These are phyloP conservation scores for Penicillium concentricum DNA, from an alignment of 2,329 filamentous ascomycete species.

Conservation along the genomic window DNA sequence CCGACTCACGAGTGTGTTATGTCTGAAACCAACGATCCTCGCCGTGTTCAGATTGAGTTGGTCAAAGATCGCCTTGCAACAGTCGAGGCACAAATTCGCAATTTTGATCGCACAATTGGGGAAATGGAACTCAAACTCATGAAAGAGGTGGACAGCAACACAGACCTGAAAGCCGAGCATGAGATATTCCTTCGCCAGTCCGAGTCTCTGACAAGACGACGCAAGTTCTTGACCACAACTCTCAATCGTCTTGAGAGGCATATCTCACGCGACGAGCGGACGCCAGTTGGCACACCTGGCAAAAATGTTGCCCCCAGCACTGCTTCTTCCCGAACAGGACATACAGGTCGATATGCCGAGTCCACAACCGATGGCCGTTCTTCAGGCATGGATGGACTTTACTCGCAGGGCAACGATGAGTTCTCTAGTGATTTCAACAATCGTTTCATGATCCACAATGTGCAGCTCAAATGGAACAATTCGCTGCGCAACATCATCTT, in stretches of 20 bases:
- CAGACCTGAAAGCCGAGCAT: constrained; percentile 43
- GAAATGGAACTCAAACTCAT: constrained; percentile 69
- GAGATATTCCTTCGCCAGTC: constrained; percentile 57
- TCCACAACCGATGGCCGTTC: constrained; percentile 56
- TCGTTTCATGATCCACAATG: constrained; percentile 95
- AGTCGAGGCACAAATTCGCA: constrained; percentile 72
- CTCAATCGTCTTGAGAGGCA: constrained; percentile 58
- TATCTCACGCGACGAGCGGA: constrained; percentile 40
- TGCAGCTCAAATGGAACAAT: constrained; percentile 99
- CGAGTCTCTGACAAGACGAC: constrained; percentile 57
- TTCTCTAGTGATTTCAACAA: constrained; percentile 96
- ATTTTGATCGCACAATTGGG: constrained; percentile 69
- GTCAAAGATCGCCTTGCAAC: constrained; percentile 78
- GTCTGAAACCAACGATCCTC: constrained; percentile 84
- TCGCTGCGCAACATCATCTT: constrained; percentile 91
- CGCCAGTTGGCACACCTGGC: constrained; percentile 49
- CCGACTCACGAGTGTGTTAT: constrained; percentile 94
- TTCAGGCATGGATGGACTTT: constrained; percentile 55
- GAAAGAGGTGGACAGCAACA: constrained; percentile 54
- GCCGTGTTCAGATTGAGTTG: constrained; percentile 80
- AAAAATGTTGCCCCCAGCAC: constrained; percentile 21
- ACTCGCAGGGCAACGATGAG: constrained; percentile 70
- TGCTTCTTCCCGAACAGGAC: constrained; percentile 28
- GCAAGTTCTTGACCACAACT: constrained; percentile 59
- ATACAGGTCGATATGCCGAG: constrained; percentile 34